phyloP scores from a whole-genome alignment of 306 rosid species.

The Sophora flavescens region DNA sequence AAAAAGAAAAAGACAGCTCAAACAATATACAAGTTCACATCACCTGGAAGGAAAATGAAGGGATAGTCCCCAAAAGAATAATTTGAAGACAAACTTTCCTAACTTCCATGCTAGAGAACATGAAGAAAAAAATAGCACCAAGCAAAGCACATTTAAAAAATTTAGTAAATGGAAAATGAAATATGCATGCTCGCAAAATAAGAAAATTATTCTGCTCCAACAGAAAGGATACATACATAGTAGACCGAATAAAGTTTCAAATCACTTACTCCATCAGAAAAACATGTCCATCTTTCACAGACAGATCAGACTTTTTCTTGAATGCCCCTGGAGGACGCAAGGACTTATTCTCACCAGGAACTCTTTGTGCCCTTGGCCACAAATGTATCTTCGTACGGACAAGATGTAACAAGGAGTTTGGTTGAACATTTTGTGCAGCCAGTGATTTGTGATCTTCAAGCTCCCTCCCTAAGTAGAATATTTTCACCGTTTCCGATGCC shows the following conservation, averaged over 20 bases:
- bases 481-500: slow-evolving; percentile 73
- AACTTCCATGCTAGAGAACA: slow-evolving; percentile 12
- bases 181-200: not conserved
- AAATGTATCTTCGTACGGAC: slow-evolving; percentile 85
- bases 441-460: slow-evolving; percentile 83
- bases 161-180: slow-evolving; percentile 14
- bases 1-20: not conserved
- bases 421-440: slow-evolving; percentile 81
- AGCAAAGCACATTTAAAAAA: slow-evolving; percentile 23
- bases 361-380: slow-evolving; percentile 82
- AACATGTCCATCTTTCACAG: slow-evolving; percentile 96
- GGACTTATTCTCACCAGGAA: slow-evolving; percentile 91
- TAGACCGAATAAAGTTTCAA: slow-evolving; percentile 25
- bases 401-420: slow-evolving; percentile 94
- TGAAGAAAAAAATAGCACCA: not conserved
- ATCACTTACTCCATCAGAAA: slow-evolving; percentile 91
- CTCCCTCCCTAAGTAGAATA: slow-evolving; percentile 81
- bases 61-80: slow-evolving; percentile 5
- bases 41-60: slow-evolving; percentile 11
- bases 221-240: not conserved
- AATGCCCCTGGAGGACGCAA: slow-evolving; percentile 98
- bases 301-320: slow-evolving; percentile 95
- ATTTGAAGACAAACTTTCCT: slow-evolving; percentile 6
- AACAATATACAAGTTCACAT: not conserved
- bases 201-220: slow-evolving; percentile 9